Conservation (phyloP, 371 early-diverging fungal genomes). For the Haplosporangium sp. region DNA sequence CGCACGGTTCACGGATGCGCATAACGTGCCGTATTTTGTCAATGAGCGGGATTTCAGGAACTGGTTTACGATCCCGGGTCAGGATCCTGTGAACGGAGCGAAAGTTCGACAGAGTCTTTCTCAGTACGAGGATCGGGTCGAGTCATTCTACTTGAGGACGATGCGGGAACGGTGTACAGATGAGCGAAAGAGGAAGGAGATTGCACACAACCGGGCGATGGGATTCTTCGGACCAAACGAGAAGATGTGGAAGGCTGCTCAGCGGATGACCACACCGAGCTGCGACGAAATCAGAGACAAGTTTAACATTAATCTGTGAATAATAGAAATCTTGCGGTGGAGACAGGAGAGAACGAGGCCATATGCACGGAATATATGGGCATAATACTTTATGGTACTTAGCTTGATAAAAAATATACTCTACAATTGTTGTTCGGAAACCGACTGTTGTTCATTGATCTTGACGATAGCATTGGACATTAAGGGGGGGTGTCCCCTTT, state of each 20-base stretch:
- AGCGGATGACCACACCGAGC: constrained; percentile 37
- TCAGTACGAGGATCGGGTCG: constrained; percentile 34
- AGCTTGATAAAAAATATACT: no score
- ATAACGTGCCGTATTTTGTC: constrained; percentile 39
- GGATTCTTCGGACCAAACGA: constrained; percentile 38
- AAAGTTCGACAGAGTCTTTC: constrained; percentile 20
- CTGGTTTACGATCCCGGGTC: constrained; percentile 16
- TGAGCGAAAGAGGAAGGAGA: constrained; percentile 23
- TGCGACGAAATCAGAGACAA: constrained; percentile 36
- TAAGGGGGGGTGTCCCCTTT: no score
- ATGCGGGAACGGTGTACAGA: constrained; percentile 18
- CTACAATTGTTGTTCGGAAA: no score
- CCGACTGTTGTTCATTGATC: no score
- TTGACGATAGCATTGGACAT: no score
- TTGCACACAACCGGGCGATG: constrained; percentile 33
- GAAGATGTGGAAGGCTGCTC: constrained; percentile 29
- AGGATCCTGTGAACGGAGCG: constrained; percentile 16
- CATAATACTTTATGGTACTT: no score
- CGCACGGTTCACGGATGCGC: constrained; percentile 24
- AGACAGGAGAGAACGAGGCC: no score
- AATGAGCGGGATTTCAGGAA: constrained; percentile 33
- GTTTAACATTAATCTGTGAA: constrained; percentile 17
- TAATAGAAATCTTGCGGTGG: no score
- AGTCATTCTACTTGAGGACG: constrained; percentile 16
- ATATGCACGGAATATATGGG: no score